Percentiles rank a stretch among this genome's conserved stretches.
These are phyloP conservation scores for Ceratobasidium sp. DNA, from an alignment of 1,284 basidiomycete species.

Conservation along the genomic window DNA sequence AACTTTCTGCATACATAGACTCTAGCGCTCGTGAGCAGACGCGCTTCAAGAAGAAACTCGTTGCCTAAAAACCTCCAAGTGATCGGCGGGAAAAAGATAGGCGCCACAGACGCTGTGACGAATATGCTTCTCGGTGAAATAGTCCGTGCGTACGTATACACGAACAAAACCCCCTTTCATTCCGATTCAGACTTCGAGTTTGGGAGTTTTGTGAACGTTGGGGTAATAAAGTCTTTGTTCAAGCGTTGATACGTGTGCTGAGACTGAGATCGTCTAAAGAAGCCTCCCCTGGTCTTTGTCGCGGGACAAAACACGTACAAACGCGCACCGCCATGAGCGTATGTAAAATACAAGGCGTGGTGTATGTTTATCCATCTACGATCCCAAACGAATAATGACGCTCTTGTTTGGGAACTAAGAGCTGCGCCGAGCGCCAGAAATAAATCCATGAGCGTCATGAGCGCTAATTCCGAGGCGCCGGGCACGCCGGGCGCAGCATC, in stretches of 20 bases:
- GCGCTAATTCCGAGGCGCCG: background rate
- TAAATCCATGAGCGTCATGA: background rate
- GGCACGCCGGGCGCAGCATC: background rate
- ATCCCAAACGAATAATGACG: too few species aligned
- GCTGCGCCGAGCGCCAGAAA: constrained; percentile 14
- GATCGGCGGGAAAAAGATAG: background rate
- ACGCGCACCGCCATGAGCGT: too few species aligned
- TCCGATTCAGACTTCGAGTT: background rate
- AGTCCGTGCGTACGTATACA: background rate
- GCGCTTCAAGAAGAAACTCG: background rate
- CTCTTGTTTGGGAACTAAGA: too few species aligned
- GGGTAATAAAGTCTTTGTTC: background rate
- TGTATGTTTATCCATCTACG: too few species aligned
- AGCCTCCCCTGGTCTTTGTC: background rate
- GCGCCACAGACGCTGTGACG: background rate
- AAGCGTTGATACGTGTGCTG: background rate
- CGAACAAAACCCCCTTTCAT: background rate
- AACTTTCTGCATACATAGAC: background rate
- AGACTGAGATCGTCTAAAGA: constrained; percentile 6
- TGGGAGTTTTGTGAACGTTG: background rate
- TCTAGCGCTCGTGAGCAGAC: constrained; percentile 3
- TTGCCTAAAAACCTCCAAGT: background rate
- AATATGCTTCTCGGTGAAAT: constrained; percentile 10
- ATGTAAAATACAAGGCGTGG: constrained; percentile 24
- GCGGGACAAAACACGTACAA: too few species aligned